Evolutionary conservation across 1,284 basidiomycete genomes (phyloP), one percentile per base, ranked within the genome.

Genomic region (Trichosporon sp.): DNA sequence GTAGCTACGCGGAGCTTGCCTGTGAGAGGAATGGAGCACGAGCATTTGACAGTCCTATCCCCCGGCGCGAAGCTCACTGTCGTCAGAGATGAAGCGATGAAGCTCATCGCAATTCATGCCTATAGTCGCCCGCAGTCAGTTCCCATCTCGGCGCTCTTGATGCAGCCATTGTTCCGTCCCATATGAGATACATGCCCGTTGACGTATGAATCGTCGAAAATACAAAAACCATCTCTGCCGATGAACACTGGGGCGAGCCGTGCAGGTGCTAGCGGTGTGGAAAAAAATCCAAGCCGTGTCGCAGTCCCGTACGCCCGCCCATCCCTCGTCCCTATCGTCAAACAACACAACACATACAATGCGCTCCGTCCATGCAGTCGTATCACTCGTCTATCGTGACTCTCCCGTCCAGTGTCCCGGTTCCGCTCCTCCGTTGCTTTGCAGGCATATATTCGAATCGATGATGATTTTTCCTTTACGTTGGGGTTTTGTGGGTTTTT

Each of bases 201-300:
- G 59, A 63, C 59, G 59, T 63, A 63, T 63, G 59, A 19, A 63
- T 21, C 59, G 59, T 37, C 59, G 31, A 37, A 63, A 37, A 63
- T 63, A 63, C 59, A 63, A 63, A 35, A 63, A 16, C 51, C 26
- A 26, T 54, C 51, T 26, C 51, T 54, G 19, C 51, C 51, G 51
- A 21, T 54, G 51, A 54, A 54, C 51, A 54, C 51, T 54, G 51
- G 19, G 51, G 51, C 51, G n/a, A 21, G 51, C 21, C 21, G 32
- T 21, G 32, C 16, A 32, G 59, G 32, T 35, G 31, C 31, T 35
- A 63, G 21, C 5, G 31, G 12, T 14, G 31, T 1, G 59, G 59
- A 35, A 61, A 61, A 63, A 8, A 37, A 32, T n/a, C 31, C 7
- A 11, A 26, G 26, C 16, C 51, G 16, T 26, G 51, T 54, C 19